Evolutionary conservation across 768 basidiomycete genomes (phyloP), one percentile per base, ranked within the genome.

Genomic region (Agrocybe pediades): DNA sequence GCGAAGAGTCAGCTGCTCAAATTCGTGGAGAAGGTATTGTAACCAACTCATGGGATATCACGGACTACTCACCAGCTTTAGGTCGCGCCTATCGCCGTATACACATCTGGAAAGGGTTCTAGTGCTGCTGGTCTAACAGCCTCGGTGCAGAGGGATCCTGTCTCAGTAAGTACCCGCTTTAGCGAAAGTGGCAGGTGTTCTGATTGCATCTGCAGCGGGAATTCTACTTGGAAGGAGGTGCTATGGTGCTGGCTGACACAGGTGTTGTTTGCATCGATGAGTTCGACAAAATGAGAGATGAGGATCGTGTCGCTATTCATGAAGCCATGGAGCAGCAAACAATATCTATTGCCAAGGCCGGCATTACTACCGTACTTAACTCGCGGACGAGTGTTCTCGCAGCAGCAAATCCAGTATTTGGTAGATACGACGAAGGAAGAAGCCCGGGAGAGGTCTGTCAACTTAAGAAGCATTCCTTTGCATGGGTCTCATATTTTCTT

Each of bases 251-350:
- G 30, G 97, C 97, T 1, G 97, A 99, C 67, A 92, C 92, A 11
- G 97, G 97, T 24, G 95, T 99, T 13, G 97, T 98, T 33, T 98
- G 97, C 65, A 99, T 99, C 65, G 97, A 99, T 63, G 97, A 99
- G 69, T 99, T 99, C 63, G 97, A 99, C 74, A 99, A 99, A 77
- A 99, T 99, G 97, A 81, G 96, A 33, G 97, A 99, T 61, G 96
- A 98, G 71, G 97, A 99, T 68, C 86, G 97, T 51, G 97, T 98
- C 4, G 97, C 97, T 0, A 98, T 98, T 55, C 97, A 98, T 71
- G 97, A 98, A 74, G 97, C 96, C 13, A 99, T 99, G 97, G 97
- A 99, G 65, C 97, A 99, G 66, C 96, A 98, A 65, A 99, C 97
- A 0, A 98, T 99, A 61, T 98, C 97, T 1, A 98, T 99, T 58